Base-by-base conservation (phyloP, 2,329 filamentous ascomycete genomes). In the Macrophomina pseudophaseolina region DNA sequence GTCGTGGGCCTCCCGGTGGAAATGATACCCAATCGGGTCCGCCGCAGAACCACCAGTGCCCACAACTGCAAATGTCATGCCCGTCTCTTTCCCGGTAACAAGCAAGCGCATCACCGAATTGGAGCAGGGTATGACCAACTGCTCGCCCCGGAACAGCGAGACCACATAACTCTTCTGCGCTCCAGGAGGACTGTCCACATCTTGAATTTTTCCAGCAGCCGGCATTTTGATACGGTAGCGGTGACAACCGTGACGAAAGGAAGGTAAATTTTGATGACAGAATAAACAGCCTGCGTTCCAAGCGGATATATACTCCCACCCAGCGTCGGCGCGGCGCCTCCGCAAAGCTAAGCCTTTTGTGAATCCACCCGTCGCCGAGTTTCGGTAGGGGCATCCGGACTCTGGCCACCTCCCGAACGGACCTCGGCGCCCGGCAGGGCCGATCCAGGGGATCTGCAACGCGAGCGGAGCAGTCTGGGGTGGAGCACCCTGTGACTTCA, bases 1-100 rank as follows among this genome's bases (percentile, higher is more conserved):
- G 71, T 87, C 86, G 69, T 87, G 86, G 0, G 85, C 83, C 60
- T 87, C 80, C 38, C 80, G 79, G 70, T 88, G 86, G 70, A 81
- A 86, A 73, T 88, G 86, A 70, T 87, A 88, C 0, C 85, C 86
- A 2, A 81, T 80, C 0, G 81, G 80, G 51, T 80, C 80, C 4
- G 79, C 76, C 4, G 82, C 75, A 1, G 81, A 80, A 0, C 82
- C 83, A 6, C 82, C 83, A 49, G 81, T 84, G 3, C 78, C 75
- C 67, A 86, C 84, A 14, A 86, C 80, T 3, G 83, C 80, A 71
- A 86, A 85, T 16, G 81, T 75, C 42, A 83, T 82, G 69, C 81
- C 77, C 2, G 82, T 86, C 69, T 86, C 83, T 69, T 83, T 83
- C 4, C 83, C 80, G 0, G 84, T 86, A 7, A 84, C 80, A 2